These are phyloP conservation scores for Phytophthora niederhauseri DNA, from an alignment of 352 stramenopile genomes.

Conservation along the genomic window DNA sequence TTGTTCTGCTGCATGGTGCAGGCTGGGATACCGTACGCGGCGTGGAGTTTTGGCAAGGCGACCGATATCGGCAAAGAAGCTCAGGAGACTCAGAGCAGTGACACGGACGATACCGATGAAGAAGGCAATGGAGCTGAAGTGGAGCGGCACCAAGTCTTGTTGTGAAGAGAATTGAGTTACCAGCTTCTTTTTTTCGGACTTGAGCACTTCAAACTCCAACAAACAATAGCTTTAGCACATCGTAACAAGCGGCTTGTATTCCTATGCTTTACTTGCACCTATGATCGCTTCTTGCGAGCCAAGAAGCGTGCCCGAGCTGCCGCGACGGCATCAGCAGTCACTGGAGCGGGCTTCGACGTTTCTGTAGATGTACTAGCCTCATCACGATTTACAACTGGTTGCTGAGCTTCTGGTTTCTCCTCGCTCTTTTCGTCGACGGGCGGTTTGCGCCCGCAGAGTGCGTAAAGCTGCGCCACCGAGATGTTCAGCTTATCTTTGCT, in stretches of 20 bases:
- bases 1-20: background rate
- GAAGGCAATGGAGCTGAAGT: background rate
- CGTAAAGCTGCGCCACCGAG: constrained; percentile 43
- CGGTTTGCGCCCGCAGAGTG: constrained; percentile 48
- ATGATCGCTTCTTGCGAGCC: constrained; percentile 38
- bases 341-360: constrained; percentile 10
- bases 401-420: constrained; percentile 5
- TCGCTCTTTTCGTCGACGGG: constrained; percentile 10
- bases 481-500: constrained; percentile 38
- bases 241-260: no score
- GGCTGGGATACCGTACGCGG: background rate
- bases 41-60: background rate
- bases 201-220: no score
- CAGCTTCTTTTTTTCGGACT: background rate
- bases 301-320: constrained; percentile 55
- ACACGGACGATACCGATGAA: background rate
- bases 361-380: background rate
- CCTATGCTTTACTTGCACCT: background rate
- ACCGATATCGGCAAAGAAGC: background rate
- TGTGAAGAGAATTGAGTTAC: background rate
- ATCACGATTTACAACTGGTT: background rate
- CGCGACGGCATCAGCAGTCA: constrained; percentile 40
- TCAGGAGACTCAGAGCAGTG: background rate
- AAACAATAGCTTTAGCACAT: no score
- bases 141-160: background rate